Evolutionary conservation across 139 green algal species (phyloP).

Genomic region (Diplosphaera chodatii): DNA sequence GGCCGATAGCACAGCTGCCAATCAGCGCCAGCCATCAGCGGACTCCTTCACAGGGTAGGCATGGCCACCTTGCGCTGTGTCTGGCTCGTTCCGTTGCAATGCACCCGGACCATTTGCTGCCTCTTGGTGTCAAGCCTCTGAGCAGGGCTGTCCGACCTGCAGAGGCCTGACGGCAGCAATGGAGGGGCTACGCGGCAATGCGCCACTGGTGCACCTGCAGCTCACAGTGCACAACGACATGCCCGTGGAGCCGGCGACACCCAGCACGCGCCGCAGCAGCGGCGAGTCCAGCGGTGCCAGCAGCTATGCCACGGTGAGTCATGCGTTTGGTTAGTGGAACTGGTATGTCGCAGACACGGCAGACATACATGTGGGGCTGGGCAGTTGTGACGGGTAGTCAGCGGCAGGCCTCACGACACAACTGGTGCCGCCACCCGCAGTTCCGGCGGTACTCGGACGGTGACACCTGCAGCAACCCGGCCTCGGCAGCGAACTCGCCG

Average conservation of each 20-base stretch:
- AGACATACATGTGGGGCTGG: too few relatives aligned
- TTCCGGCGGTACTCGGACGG: not conserved
- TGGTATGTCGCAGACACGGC: too few relatives aligned
- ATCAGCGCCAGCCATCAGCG: not conserved
- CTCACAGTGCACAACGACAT: constrained; percentile 38
- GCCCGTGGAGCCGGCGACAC: not conserved
- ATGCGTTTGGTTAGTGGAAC: not conserved
- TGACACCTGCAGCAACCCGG: not conserved
- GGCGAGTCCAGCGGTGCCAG: not conserved
- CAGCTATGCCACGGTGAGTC: not conserved
- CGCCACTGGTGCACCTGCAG: constrained; percentile 48
- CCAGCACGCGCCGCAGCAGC: not conserved
- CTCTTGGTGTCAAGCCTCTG: too few relatives aligned
- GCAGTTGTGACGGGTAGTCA: too few relatives aligned
- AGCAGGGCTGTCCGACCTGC: too few relatives aligned
- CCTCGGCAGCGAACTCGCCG: not conserved
- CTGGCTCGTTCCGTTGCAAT: not conserved
- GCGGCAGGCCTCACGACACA: too few relatives aligned
- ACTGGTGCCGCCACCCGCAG: too few relatives aligned
- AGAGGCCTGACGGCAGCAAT: constrained; percentile 41
- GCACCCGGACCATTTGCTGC: too few relatives aligned
- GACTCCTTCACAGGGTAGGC: not conserved
- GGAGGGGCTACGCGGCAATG: constrained; percentile 53
- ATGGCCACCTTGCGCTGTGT: too few relatives aligned
- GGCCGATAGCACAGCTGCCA: too few relatives aligned